phyloP scores from a whole-genome alignment of 108 stramenopile species.

The Epipyxis sp. region DNA sequence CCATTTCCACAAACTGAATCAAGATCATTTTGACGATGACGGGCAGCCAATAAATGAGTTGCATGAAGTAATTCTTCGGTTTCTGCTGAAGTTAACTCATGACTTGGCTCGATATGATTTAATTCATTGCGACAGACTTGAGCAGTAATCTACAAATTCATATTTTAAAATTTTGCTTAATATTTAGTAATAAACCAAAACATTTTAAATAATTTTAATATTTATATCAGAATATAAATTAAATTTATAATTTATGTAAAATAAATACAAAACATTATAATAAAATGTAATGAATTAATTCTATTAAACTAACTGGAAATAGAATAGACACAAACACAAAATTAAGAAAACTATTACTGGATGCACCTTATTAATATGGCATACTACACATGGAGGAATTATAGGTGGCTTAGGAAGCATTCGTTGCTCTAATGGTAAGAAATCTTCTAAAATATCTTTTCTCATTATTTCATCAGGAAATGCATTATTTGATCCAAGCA shows the following conservation, averaged over 20 bases:
- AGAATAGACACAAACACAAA: background rate
- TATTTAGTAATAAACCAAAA: no score
- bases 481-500: background rate
- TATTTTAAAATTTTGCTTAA: no score
- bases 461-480: conserved; percentile 28
- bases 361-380: background rate
- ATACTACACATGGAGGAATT: conserved; percentile 10
- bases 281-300: background rate
- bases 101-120: background rate
- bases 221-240: no score
- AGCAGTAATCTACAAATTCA: background rate
- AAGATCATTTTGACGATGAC: background rate
- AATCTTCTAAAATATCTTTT: conserved; percentile 10
- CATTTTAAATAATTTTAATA: no score
- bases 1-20: background rate
- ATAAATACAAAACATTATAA: background rate
- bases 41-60: background rate
- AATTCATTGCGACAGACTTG: background rate
- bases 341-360: no score
- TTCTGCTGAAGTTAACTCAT: background rate
- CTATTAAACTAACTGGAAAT: background rate
- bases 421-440: conserved; percentile 15
- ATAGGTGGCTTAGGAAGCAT: background rate
- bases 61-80: background rate
- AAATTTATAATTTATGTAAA: background rate